These are phyloP conservation scores for Exobasidium rhododendri DNA, from an alignment of 1,284 basidiomycete genomes.

Conservation along the genomic window DNA sequence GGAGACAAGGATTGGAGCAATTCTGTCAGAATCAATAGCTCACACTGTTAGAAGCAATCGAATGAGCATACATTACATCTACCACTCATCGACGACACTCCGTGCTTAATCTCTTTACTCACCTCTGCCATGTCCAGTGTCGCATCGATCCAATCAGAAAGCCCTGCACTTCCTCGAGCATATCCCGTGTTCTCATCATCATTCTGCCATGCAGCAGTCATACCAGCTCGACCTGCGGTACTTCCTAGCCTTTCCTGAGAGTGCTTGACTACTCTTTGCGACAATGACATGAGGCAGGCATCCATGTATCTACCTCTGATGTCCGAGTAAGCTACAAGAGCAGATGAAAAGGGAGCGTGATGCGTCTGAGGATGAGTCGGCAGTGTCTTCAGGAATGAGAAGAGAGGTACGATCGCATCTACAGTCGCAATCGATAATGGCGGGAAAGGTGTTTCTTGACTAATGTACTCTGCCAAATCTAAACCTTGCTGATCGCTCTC, in stretches of 20 bases:
- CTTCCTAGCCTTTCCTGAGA: conserved; percentile 36
- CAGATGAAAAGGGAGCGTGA: conserved; percentile 32
- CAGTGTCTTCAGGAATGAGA: conserved; percentile 38
- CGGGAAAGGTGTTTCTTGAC: conserved; percentile 22
- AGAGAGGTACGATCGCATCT: conserved; percentile 33
- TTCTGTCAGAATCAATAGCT: conserved; percentile 12
- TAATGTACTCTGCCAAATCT: conserved; percentile 31
- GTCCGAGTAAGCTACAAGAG: conserved; percentile 27
- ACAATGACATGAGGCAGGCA: conserved; percentile 26
- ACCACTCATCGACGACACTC: no score
- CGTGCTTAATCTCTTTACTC: no score
- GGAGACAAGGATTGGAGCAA: conserved; percentile 10
- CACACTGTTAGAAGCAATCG: no score
- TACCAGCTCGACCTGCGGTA: conserved; percentile 29
- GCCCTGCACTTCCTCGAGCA: conserved; percentile 24
- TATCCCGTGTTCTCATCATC: conserved; percentile 33
- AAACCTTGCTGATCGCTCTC: conserved; percentile 35
- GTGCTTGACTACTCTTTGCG: conserved; percentile 24
- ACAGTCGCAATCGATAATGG: conserved; percentile 30
- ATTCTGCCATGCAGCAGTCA: conserved; percentile 28
- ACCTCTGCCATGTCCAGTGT: conserved; percentile 36
- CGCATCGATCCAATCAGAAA: conserved; percentile 33
- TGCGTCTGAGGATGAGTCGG: conserved; percentile 35
- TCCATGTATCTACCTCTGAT: conserved; percentile 30
- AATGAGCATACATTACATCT: background rate